Evolutionary conservation across 495 filamentous ascomycete genomes (phyloP).

Genomic region (Neurospora sp.): DNA sequence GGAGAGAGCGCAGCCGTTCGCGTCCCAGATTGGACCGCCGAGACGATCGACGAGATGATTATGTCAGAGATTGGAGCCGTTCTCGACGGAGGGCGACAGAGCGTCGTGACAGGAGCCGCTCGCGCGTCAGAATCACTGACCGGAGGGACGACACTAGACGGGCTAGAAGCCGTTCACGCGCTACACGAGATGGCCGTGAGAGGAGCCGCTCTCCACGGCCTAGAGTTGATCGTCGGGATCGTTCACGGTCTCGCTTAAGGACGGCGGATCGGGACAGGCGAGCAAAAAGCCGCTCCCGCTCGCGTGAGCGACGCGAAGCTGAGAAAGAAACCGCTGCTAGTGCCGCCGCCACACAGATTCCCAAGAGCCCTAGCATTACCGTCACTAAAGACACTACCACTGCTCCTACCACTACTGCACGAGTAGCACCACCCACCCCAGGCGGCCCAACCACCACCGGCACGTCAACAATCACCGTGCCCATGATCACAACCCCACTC

Average conservation of each 20-base stretch:
- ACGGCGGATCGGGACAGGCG: constrained; percentile 15
- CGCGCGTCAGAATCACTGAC: constrained; percentile 20
- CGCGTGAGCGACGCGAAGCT: not conserved
- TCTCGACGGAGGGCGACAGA: constrained; percentile 17
- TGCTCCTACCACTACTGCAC: not conserved
- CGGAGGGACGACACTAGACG: constrained; percentile 17
- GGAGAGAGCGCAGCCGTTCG: constrained; percentile 32
- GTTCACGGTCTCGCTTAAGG: constrained; percentile 17
- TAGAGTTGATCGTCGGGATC: constrained; percentile 18
- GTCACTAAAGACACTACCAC: not conserved
- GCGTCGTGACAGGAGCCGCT: constrained; percentile 21
- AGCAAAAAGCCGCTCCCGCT: constrained; percentile 24
- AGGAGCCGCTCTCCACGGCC: constrained; percentile 20
- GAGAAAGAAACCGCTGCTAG: not conserved
- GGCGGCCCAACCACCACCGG: not conserved
- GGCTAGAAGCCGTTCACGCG: constrained; percentile 26
- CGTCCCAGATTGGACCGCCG: constrained; percentile 14
- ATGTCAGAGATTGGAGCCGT: constrained; percentile 18
- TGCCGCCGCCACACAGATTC: not conserved
- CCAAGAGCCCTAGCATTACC: not conserved
- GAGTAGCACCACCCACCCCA: not conserved
- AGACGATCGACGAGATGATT: constrained; percentile 16
- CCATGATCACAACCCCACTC: constrained; percentile 17
- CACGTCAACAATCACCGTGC: not conserved
- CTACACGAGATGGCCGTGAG: constrained; percentile 14